Evolutionary conservation across 2,329 filamentous ascomycete species (phyloP).

Genomic region (Rutstroemia sp.): DNA sequence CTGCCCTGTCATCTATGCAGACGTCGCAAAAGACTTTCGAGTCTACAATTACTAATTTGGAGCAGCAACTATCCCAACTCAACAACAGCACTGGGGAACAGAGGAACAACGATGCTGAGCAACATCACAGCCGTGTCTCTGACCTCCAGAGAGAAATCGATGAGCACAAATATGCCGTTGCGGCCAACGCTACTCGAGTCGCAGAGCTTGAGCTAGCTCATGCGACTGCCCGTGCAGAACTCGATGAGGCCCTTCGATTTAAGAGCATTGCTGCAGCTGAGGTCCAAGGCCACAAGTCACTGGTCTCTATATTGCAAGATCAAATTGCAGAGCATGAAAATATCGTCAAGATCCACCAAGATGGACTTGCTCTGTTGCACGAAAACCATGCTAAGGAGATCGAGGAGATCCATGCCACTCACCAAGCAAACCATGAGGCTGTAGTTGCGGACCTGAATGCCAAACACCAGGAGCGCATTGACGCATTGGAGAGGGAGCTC

Average conservation of each 20-base stretch:
- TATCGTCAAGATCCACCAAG: constrained; percentile 46
- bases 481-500: constrained; percentile 54
- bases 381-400: constrained; percentile 44
- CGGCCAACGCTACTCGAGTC: constrained; percentile 60
- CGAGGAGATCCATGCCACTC: constrained; percentile 39
- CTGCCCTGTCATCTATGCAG: constrained; percentile 62
- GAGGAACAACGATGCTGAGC: constrained; percentile 48
- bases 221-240: constrained; percentile 54
- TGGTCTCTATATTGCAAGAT: constrained; percentile 47
- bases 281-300: constrained; percentile 33
- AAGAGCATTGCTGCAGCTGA: constrained; percentile 42
- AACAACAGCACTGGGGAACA: constrained; percentile 30
- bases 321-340: constrained; percentile 54
- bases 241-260: constrained; percentile 57
- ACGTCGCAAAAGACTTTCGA: constrained; percentile 66
- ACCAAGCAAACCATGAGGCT: constrained; percentile 49
- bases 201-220: constrained; percentile 69
- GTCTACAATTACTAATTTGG: constrained; percentile 65
- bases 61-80: constrained; percentile 42
- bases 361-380: constrained; percentile 42
- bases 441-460: constrained; percentile 51
- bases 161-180: constrained; percentile 70
- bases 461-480: constrained; percentile 50
- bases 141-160: constrained; percentile 68
- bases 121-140: constrained; percentile 39